Base-by-base conservation (phyloP, 83 land plant genomes). In the Picea abies region DNA sequence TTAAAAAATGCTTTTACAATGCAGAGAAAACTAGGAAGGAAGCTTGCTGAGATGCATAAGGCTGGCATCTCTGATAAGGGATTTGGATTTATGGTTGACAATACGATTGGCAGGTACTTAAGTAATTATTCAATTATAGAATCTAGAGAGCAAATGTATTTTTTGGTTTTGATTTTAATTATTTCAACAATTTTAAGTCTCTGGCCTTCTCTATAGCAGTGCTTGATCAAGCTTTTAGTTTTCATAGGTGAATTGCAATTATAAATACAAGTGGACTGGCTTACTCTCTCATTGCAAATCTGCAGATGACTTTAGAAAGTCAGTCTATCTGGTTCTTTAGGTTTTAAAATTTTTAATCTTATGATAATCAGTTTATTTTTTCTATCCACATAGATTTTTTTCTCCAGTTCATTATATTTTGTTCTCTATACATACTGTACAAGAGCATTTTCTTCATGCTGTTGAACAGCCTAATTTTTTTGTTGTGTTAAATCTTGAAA, bases 31-130 rank as follows among this genome's bases (percentile, higher is more conserved):
- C 81, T 98, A 79, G 99, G 99, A 63, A 90, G 91, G 80, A 92
- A 93, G 86, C 94, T 96, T 76, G 99, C 91, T 61, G 94, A 96
- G 84, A 98, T 96, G 99, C 99, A 96, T 78, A 94, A 93, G 88
- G 87, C 90, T 84, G 93, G 94, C 39, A 92, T 85, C 76, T 91
- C 96, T 47, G 89, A 90, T 3, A 93, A 93, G 67, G 99, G 99
- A 6, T 98, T 96, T 87, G 99, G 99, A 56, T 98, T 98, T 90
- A 87, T 86, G 84, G 93, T 96, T 76, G 88, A 98, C 73, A 98
- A 98, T 83, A 98, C 99, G 1, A 96, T 98, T 88, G 99, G 99
- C 83, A 98, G 99, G 99, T 97, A 52, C 56, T 52, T 10, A 52
- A 10, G 12, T 52, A 52, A 49, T 9, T 49, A 49, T 49, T 49